phyloP scores from a whole-genome alignment of 345 rosid genomes.

The Arabidopsis suecica region DNA sequence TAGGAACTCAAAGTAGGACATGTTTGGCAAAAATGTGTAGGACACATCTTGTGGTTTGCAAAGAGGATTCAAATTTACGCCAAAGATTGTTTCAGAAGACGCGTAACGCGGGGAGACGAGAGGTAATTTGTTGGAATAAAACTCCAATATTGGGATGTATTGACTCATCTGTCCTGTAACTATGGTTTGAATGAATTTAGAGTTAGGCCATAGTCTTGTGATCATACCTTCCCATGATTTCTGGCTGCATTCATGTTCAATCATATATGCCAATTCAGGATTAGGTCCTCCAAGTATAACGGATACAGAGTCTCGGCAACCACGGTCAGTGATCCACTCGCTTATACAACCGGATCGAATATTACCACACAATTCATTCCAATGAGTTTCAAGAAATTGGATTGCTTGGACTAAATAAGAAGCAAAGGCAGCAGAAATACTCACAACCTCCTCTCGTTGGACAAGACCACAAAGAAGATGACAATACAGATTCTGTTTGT shows the following conservation, averaged over 20 bases:
- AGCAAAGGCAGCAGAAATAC: conserved; percentile 57
- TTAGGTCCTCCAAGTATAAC: conserved; percentile 48
- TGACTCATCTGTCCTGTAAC: conserved; percentile 74
- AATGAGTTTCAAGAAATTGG: conserved; percentile 59
- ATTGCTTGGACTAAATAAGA: conserved; percentile 56
- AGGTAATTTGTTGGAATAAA: conserved; percentile 66
- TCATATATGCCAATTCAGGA: conserved; percentile 50
- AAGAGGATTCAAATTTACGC: conserved; percentile 61
- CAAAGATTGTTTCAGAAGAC: conserved; percentile 66
- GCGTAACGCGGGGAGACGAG: conserved; percentile 57
- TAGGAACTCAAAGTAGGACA: conserved; percentile 78
- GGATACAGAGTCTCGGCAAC: conserved; percentile 49
- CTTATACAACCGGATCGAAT: conserved; percentile 56
- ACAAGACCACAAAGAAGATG: conserved; percentile 66
- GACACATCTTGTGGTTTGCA: conserved; percentile 68
- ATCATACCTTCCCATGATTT: conserved; percentile 74
- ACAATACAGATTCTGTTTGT: conserved; percentile 68
- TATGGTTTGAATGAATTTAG: conserved; percentile 57
- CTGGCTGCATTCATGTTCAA: conserved; percentile 47
- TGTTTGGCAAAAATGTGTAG: conserved; percentile 66
- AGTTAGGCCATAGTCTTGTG: conserved; percentile 62
- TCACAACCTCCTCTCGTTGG: conserved; percentile 54
- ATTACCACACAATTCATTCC: conserved; percentile 58
- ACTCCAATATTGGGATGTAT: conserved; percentile 59
- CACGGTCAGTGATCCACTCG: conserved; percentile 60